Evolutionary conservation across 345 rosid genomes (phyloP).

Genomic region (Camelina hispida): DNA sequence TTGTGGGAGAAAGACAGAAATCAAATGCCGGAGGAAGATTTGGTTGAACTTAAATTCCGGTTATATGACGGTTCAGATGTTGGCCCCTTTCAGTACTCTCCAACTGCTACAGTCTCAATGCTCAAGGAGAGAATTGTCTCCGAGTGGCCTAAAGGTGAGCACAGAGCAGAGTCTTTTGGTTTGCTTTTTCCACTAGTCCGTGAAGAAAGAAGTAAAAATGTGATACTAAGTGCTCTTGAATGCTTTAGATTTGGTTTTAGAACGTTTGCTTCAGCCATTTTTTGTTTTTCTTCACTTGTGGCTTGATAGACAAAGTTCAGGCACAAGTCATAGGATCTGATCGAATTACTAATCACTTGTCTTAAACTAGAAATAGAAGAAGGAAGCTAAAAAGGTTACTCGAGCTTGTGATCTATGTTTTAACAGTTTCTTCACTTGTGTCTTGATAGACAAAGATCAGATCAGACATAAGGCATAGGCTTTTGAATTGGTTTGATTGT

Average conservation of each 20-base stretch:
- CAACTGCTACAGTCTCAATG: constrained; percentile 72
- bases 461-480: background rate
- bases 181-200: background rate
- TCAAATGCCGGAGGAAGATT: constrained; percentile 84
- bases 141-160: constrained; percentile 89
- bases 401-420: background rate
- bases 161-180: constrained; percentile 6
- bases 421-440: constrained; percentile 1
- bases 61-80: constrained; percentile 91
- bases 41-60: constrained; percentile 85
- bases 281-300: constrained; percentile 1
- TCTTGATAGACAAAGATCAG: background rate
- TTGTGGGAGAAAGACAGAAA: constrained; percentile 36
- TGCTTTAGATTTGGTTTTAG: constrained; percentile 4
- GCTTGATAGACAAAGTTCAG: background rate
- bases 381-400: background rate
- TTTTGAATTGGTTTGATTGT: background rate
- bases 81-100: constrained; percentile 85
- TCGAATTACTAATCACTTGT: constrained; percentile 1
- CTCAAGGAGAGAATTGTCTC: constrained; percentile 82
- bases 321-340: constrained; percentile 12
- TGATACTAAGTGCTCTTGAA: background rate
- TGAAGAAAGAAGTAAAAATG: background rate
- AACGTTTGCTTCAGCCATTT: constrained; percentile 1
- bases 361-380: background rate